Evolutionary conservation across 805 yeast species (phyloP).

Genomic region (Yamadazyma scolyti): DNA sequence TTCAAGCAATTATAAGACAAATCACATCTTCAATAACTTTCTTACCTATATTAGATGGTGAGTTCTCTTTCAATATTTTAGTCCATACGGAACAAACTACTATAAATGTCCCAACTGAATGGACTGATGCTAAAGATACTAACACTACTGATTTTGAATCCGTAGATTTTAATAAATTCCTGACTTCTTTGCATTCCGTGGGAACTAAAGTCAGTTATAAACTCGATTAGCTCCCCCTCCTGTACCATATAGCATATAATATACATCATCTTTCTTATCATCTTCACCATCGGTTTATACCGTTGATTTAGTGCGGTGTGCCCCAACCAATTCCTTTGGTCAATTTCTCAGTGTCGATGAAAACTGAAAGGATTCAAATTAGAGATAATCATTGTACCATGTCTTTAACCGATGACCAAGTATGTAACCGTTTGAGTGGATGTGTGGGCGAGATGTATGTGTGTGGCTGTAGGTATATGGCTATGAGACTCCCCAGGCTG

Average conservation of each 20-base stretch:
- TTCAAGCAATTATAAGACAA: slow-evolving; percentile 83
- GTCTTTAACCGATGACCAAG: slow-evolving; percentile 32
- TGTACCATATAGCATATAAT: too few species aligned
- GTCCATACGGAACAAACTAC: slow-evolving; percentile 70
- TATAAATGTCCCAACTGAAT: slow-evolving; percentile 66
- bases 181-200: slow-evolving; percentile 64
- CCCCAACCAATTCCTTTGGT: too few species aligned
- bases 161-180: slow-evolving; percentile 66
- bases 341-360: too few species aligned
- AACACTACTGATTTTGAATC: slow-evolving; percentile 53
- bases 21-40: slow-evolving; percentile 86
- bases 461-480: too few species aligned
- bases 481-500: too few species aligned
- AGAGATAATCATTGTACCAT: too few species aligned
- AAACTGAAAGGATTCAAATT: too few species aligned
- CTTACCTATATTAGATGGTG: slow-evolving; percentile 62
- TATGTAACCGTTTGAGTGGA: slow-evolving; percentile 15
- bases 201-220: slow-evolving; percentile 69
- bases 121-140: slow-evolving; percentile 73
- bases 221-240: slow-evolving; percentile 18
- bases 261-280: not conserved
- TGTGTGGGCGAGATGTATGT: too few species aligned
- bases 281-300: too few species aligned
- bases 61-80: slow-evolving; percentile 75
- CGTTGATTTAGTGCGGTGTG: too few species aligned